A percentile compares a stretch with the other conserved stretches of the same genome.
These are phyloP conservation scores for Primulina tabacum DNA, from an alignment of 257 asterid species.

Conservation along the genomic window DNA sequence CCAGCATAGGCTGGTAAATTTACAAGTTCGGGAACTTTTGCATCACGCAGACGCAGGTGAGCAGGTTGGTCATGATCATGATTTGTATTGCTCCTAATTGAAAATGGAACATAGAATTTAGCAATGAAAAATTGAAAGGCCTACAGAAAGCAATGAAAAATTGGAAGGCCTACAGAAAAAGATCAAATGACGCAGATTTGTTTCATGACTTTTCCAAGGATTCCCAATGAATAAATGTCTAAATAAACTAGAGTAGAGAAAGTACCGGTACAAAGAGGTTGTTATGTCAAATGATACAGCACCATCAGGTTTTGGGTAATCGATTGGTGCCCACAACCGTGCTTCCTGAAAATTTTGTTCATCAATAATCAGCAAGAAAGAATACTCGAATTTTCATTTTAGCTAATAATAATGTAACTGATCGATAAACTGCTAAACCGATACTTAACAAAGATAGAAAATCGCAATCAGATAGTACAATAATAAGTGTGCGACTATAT, in stretches of 20 bases:
- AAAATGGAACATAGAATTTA: slow-evolving; percentile 10
- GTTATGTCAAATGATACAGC: slow-evolving; percentile 76
- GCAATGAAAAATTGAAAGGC: not conserved
- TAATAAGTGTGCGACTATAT: not conserved
- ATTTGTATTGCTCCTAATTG: slow-evolving; percentile 87
- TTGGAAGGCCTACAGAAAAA: not conserved
- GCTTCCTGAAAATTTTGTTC: slow-evolving; percentile 64
- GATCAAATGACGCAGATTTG: not conserved
- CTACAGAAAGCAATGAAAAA: not conserved
- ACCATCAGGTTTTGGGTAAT: slow-evolving; percentile 92
- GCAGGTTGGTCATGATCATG: slow-evolving; percentile 93
- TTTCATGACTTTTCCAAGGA: not conserved
- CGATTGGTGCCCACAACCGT: slow-evolving; percentile 46
- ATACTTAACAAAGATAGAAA: slow-evolving; percentile 1
- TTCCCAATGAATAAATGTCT: not conserved
- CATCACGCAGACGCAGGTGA: slow-evolving; percentile 79
- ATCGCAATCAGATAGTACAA: slow-evolving; percentile 7
- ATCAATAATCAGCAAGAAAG: slow-evolving; percentile 16
- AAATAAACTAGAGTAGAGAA: slow-evolving; percentile 14
- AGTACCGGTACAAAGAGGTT: slow-evolving; percentile 81
- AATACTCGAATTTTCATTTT: not conserved
- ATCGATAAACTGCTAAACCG: not conserved
- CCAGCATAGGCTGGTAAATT: slow-evolving; percentile 78
- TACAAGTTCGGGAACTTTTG: slow-evolving; percentile 59
- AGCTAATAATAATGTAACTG: not conserved